Evolutionary conservation across 768 basidiomycete genomes (phyloP).

Genomic region (Tulasnella sp.): DNA sequence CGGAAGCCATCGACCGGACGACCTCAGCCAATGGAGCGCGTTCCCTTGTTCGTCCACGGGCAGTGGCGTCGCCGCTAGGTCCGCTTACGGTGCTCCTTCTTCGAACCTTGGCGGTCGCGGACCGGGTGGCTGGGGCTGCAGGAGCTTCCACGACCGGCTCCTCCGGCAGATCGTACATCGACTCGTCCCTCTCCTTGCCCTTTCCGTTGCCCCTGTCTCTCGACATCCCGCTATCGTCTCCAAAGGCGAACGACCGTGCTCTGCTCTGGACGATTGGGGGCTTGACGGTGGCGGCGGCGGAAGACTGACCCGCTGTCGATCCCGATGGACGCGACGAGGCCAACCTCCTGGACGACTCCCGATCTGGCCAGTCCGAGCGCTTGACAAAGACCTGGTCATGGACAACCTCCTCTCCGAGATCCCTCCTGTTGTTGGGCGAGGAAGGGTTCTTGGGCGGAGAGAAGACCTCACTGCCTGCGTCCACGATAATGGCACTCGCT

Average conservation of each 20-base stretch:
- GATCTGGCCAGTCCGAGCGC: slow-evolving; percentile 79
- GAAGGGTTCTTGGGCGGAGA: slow-evolving; percentile 32
- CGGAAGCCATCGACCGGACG: slow-evolving; percentile 1
- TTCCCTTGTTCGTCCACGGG: background rate
- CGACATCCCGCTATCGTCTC: background rate
- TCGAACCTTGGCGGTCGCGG: background rate
- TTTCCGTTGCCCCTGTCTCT: slow-evolving; percentile 6
- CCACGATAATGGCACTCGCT: slow-evolving; percentile 16
- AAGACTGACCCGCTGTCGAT: background rate
- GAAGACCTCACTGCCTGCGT: slow-evolving; percentile 9
- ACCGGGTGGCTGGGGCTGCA: background rate
- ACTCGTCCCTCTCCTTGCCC: slow-evolving; percentile 22
- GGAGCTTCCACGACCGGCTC: background rate
- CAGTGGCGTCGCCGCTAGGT: background rate
- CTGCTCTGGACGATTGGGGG: slow-evolving; percentile 20
- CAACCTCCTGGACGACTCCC: slow-evolving; percentile 45
- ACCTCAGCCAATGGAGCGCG: background rate
- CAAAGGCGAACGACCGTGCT: slow-evolving; percentile 19
- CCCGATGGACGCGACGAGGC: background rate
- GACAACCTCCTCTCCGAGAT: slow-evolving; percentile 42
- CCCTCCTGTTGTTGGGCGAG: background rate
- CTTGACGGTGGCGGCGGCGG: background rate
- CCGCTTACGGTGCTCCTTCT: background rate
- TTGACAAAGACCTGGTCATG: slow-evolving; percentile 59
- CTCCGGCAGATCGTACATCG: background rate